phyloP scores from a whole-genome alignment of 2,329 filamentous ascomycete species.

The Sporothrix sp. region DNA sequence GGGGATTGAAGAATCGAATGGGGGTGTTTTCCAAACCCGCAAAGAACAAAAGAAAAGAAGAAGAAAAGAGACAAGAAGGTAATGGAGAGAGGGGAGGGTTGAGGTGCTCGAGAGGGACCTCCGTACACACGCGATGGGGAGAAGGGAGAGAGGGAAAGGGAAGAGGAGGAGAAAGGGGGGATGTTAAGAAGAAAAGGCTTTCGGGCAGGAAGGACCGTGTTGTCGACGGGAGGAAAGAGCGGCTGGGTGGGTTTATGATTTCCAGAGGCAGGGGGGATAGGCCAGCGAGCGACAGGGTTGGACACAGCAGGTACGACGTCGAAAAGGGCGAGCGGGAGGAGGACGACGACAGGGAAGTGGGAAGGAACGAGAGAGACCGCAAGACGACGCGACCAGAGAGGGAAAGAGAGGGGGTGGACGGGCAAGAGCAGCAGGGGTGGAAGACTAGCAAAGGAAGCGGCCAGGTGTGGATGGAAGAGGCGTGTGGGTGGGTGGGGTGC shows the following conservation, averaged over 20 bases:
- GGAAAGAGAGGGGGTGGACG: not conserved
- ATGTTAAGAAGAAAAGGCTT: conserved; percentile 4
- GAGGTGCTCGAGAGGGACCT: conserved; percentile 1
- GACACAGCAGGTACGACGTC: conserved; percentile 8
- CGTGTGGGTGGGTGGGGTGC: conserved; percentile 11
- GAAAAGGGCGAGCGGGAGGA: not conserved
- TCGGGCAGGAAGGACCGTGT: conserved; percentile 3
- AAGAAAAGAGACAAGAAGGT: conserved; percentile 7
- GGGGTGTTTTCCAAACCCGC: conserved; percentile 25
- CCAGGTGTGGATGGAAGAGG: conserved; percentile 6
- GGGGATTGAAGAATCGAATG: conserved; percentile 25
- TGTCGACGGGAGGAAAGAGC: conserved; percentile 9
- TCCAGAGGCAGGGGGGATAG: conserved; percentile 8
- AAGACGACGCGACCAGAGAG: conserved; percentile 8
- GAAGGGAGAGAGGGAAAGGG: conserved; percentile 10
- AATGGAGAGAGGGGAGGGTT: conserved; percentile 15
- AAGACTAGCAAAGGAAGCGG: not conserved
- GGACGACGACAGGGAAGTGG: conserved; percentile 19
- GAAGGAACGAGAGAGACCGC: conserved; percentile 17
- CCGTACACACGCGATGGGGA: conserved; percentile 12
- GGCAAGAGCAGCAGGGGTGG: not conserved
- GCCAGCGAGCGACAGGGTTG: conserved; percentile 3
- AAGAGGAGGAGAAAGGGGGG: conserved; percentile 28
- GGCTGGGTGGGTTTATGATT: conserved; percentile 19
- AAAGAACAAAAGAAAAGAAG: conserved; percentile 3